phyloP scores from a whole-genome alignment of 768 basidiomycete species.

The Naganishia kalamii region DNA sequence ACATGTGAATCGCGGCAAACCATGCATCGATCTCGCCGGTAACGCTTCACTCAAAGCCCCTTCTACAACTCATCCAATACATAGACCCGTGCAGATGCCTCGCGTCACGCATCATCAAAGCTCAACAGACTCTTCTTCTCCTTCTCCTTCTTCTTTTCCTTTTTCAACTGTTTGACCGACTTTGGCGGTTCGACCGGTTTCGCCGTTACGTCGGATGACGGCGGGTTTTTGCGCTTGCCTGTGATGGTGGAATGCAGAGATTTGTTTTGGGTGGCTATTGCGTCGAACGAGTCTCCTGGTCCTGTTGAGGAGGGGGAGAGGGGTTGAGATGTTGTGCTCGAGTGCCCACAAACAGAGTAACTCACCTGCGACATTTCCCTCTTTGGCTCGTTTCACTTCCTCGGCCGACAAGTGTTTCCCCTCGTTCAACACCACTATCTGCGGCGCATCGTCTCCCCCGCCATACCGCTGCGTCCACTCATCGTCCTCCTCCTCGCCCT shows the following conservation, averaged over 20 bases:
- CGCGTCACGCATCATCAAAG: constrained; percentile 39
- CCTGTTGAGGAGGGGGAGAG: constrained; percentile 26
- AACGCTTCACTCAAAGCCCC: too few relatives aligned
- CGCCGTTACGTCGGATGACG: constrained; percentile 11
- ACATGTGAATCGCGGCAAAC: too few relatives aligned
- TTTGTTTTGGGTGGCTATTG: constrained; percentile 10
- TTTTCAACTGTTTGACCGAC: constrained; percentile 24
- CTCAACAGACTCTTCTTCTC: constrained; percentile 46
- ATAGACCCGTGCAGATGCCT: too few relatives aligned
- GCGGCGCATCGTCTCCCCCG: constrained; percentile 70
- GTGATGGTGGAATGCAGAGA: constrained; percentile 23
- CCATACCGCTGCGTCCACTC: constrained; percentile 52
- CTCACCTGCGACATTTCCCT: constrained; percentile 10
- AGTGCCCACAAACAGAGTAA: not conserved
- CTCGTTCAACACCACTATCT: constrained; percentile 77
- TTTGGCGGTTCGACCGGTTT: constrained; percentile 16
- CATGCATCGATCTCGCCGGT: too few relatives aligned
- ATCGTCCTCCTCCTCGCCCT: constrained; percentile 61
- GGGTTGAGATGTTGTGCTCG: constrained; percentile 8
- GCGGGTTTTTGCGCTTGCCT: constrained; percentile 41
- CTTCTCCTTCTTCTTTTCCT: constrained; percentile 46
- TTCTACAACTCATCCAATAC: too few relatives aligned
- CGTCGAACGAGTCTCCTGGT: constrained; percentile 20
- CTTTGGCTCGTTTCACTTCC: constrained; percentile 62
- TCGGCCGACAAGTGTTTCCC: constrained; percentile 76